Conservation (phyloP, 2,329 filamentous ascomycete genomes). For the Ceratocystis huliohia region DNA sequence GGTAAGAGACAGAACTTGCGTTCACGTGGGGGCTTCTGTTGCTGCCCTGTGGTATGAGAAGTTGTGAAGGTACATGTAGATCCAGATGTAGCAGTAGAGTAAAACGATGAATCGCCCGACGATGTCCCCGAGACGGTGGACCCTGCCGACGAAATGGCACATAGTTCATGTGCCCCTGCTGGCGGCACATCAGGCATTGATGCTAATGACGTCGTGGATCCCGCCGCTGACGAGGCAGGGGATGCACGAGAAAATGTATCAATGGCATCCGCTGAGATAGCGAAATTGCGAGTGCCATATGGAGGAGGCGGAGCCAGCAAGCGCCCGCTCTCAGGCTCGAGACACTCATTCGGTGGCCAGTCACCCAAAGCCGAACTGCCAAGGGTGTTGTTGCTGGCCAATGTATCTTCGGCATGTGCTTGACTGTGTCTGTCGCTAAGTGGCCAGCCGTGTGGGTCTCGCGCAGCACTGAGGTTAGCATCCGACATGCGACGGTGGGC, state of each 20-base stretch:
- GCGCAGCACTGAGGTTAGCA: background rate
- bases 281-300: background rate
- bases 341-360: background rate
- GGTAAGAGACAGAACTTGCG: constrained; percentile 72
- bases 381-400: too few species aligned
- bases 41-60: constrained; percentile 1
- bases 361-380: too few species aligned
- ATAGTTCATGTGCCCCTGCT: background rate
- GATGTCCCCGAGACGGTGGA: background rate
- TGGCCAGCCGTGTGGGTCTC: background rate
- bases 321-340: background rate
- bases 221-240: background rate
- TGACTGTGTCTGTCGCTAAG: too few species aligned
- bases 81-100: background rate
- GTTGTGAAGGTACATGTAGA: constrained; percentile 18
- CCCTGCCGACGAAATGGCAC: background rate
- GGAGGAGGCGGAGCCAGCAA: background rate
- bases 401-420: too few species aligned
- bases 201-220: background rate
- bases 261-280: background rate
- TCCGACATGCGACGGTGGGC: background rate
- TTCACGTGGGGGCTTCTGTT: constrained; percentile 37
- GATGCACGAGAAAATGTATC: background rate
- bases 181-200: background rate
- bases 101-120: background rate